A percentile compares a stretch with the other conserved stretches of the same genome.
phyloP scores from a whole-genome alignment of 371 early-diverging fungal species.

The Catenaria anguillulae region DNA sequence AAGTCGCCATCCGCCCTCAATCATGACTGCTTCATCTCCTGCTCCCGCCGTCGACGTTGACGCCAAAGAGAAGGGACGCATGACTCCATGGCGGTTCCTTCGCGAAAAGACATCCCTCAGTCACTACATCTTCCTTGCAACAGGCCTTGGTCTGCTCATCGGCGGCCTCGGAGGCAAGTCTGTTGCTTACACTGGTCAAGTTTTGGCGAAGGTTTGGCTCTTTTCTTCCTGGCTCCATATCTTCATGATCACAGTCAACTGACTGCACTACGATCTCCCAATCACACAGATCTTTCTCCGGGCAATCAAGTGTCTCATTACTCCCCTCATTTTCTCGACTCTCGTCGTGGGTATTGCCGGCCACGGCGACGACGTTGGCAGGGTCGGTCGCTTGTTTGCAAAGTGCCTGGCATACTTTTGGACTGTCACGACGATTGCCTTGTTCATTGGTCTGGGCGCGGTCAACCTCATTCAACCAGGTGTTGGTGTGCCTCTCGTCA shows the following conservation, averaged over 20 bases:
- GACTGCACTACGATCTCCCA: no score
- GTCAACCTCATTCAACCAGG: conserved; percentile 56
- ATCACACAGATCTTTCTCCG: conserved; percentile 41
- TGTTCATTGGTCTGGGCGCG: conserved; percentile 49
- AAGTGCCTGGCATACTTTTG: conserved; percentile 33
- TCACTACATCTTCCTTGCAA: conserved; percentile 41
- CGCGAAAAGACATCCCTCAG: conserved; percentile 33
- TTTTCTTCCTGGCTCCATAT: conserved; percentile 7
- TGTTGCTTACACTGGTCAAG: conserved; percentile 26
- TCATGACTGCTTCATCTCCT: no score
- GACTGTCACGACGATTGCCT: conserved; percentile 48
- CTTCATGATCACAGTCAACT: no score
- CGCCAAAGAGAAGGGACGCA: not conserved
- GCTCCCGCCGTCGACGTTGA: no score
- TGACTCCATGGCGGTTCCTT: conserved; percentile 15
- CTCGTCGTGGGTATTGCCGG: conserved; percentile 58
- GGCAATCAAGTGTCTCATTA: conserved; percentile 37
- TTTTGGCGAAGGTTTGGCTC: conserved; percentile 40
- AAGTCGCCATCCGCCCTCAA: no score
- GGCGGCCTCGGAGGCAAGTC: conserved; percentile 40
- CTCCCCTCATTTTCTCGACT: conserved; percentile 54
- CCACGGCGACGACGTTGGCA: conserved; percentile 51
- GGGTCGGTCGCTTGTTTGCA: conserved; percentile 15
- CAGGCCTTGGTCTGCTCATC: conserved; percentile 44
- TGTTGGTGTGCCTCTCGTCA: conserved; percentile 21